Base-by-base conservation (phyloP, 2,329 filamentous ascomycete species). In the Penicillium sumatraense region DNA sequence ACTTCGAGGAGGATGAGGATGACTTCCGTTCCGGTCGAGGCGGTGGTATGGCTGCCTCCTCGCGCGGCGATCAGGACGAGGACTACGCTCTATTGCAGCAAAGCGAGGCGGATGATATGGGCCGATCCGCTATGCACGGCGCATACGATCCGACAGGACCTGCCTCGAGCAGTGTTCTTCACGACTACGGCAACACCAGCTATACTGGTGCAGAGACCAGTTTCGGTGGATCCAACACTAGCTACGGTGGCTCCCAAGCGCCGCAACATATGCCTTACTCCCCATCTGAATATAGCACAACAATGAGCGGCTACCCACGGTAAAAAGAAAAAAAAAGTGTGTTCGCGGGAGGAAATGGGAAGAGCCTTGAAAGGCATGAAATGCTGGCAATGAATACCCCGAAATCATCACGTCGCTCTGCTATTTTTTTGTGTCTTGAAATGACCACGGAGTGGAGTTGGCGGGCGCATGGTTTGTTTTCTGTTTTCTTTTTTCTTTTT, bases 81-180 rank as follows among this genome's bases (percentile, higher is more conserved):
- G 80, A 83, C 59, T 83, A 83, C 56, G 79, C 80, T 10, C 71
- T 83, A 5, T 68, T 84, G 10, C 76, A 83, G 46, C 76, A 79
- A 56, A 76, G 65, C 56, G 77, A 79, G 54, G 66, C 73, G 11
- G 77, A 80, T 49, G 77, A 79, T 24, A 55, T 78, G n/a, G 66
- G 71, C 53, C 68, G 73, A 46, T 62, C 69, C 40, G 67, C 68
- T 47, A 69, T 76, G 64, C 70, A 74, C 35, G 70, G 71, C 14
- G 64, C 71, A 41, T 77, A 77, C 46, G 75, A 77, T 51, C 74
- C 75, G 7, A 78, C 74, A 7, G 65, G 62, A 11, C 61, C 68
- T 9, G 64, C 57, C 3, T 58, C 64, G 2, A 65, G 68, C 29
- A 60, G 72, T 21, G 69, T 77, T 38, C 73, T 77, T 18, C 57